Evolutionary conservation across 2,329 filamentous ascomycete species (phyloP), one percentile per base, ranked within the genome.

Genomic region (Tolypocladium cylindrosporum): DNA sequence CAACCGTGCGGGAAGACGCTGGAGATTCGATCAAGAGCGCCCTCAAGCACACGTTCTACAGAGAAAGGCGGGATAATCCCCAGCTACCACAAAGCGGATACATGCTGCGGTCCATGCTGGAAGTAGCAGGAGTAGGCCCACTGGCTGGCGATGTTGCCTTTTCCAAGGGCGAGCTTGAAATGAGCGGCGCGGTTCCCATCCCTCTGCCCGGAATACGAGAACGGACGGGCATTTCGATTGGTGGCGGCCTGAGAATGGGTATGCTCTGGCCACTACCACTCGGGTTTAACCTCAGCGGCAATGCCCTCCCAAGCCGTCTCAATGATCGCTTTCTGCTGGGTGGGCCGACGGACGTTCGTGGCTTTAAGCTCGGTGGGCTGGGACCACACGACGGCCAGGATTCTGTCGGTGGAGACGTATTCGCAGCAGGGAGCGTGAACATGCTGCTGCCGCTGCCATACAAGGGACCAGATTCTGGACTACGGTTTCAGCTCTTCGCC

Each of bases 321-420:
- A 97, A 95, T 69, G 94, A 99, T 72, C 90, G 94, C 51, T 99
- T 99, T 77, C 86, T 91, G 67, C 88, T 99, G 39, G 94, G 94
- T 50, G 94, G 94, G 0, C 93, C 94, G 4, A 96, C 91, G 3
- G 93, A 96, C 68, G 90, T 99, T 16, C 89, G 94, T 57, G 94
- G 94, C 2, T 99, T 99, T 79, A 87, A 91, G 59, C 83, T 96
- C 27, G 89, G 88, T 24, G 94, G 94, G 1, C 80, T 99, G 7
- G 94, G 94, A 10, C 92, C 94, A 4, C 88, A 89, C 62, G 93
- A 97, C 67, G 90, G 91, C 1, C 72, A 78, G 21, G 93, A 99
- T 73, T 86, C 92, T 0, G 85, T 96, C 0, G 94, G 94, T 14
- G 94, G 94, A 31, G 94, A 99, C 70, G 76, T 96, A 13, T 97